Conservation (phyloP, 306 rosid genomes). For the Inga leiocalycina region DNA sequence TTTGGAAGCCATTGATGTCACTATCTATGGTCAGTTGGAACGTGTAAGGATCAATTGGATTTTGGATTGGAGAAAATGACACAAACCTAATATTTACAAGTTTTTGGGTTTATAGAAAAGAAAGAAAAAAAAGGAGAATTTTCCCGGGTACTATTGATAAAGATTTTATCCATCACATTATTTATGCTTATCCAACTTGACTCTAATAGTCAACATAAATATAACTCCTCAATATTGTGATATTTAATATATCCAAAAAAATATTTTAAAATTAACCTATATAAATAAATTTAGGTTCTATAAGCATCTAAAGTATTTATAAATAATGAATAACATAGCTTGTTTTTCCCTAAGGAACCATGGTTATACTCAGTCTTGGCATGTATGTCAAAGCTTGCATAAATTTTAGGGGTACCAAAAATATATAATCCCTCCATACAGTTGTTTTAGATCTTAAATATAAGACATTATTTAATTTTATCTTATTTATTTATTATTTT, state of each 20-base stretch:
- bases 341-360: background rate
- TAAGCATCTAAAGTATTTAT: no score
- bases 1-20: background rate
- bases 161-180: background rate
- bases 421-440: accelerated
- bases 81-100: background rate
- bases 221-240: background rate
- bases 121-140: background rate
- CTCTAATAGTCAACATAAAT: background rate
- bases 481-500: no score
- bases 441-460: no score
- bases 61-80: background rate
- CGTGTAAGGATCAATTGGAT: background rate
- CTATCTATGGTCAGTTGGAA: background rate
- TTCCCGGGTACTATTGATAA: background rate
- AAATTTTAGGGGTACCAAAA: no score
- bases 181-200: background rate
- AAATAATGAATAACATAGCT: no score
- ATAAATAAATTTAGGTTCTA: background rate
- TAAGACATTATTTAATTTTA: no score
- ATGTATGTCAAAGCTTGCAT: no score
- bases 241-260: background rate
- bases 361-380: background rate
- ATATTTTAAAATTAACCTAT: background rate
- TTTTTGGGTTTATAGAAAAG: background rate